Evolutionary conservation across 2,329 filamentous ascomycete species (phyloP).

Genomic region (Ceratocystis colombiana): DNA sequence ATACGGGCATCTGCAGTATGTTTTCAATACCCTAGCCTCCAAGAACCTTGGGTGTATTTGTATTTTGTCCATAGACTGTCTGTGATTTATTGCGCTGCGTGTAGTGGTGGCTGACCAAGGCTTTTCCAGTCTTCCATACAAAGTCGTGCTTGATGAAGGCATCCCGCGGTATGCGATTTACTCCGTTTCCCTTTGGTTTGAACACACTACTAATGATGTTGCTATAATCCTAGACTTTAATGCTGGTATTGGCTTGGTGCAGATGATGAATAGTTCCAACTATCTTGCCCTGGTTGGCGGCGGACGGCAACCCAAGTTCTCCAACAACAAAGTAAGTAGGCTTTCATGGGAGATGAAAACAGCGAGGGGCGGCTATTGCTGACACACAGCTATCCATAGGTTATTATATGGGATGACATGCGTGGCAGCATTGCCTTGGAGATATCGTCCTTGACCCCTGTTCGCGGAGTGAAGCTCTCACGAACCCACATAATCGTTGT

Average conservation of each 20-base stretch:
- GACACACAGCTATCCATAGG: conserved; percentile 34
- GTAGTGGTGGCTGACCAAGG: conserved; percentile 27
- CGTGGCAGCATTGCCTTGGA: conserved; percentile 62
- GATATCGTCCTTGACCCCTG: conserved; percentile 69
- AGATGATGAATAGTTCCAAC: conserved; percentile 80
- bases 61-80: conserved; percentile 29
- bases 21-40: too few relatives aligned
- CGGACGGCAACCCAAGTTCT: conserved; percentile 73
- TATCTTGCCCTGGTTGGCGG: conserved; percentile 85
- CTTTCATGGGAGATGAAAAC: neutral
- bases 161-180: conserved; percentile 36
- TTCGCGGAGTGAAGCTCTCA: conserved; percentile 69
- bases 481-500: conserved; percentile 69
- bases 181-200: neutral
- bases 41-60: too few relatives aligned
- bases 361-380: neutral
- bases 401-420: conserved; percentile 85
- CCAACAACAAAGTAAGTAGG: conserved; percentile 62
- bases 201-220: neutral
- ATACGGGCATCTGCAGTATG: conserved; percentile 73
- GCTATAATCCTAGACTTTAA: conserved; percentile 51
- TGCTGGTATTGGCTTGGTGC: conserved; percentile 68
- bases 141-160: conserved; percentile 60
- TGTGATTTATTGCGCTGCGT: neutral
- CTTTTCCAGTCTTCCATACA: conserved; percentile 55